These are phyloP conservation scores for Pseudogymnoascus sp. DNA, from an alignment of 2,329 filamentous ascomycete species.

Conservation along the genomic window DNA sequence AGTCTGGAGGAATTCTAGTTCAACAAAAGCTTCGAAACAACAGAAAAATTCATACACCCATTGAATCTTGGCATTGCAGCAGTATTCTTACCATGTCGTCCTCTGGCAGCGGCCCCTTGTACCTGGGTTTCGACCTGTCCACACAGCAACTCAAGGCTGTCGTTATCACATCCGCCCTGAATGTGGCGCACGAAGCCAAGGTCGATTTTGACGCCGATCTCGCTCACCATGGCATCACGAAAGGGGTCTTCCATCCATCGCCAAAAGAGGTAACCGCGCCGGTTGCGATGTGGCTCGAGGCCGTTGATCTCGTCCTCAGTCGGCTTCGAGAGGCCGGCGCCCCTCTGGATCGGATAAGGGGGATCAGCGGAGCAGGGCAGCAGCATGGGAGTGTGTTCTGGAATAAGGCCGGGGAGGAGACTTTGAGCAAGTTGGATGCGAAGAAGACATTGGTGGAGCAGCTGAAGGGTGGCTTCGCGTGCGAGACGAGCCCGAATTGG, in stretches of 20 bases:
- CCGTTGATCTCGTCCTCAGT: slow-evolving; percentile 74
- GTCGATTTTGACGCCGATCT: slow-evolving; percentile 92
- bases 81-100: slow-evolving; percentile 28
- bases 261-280: slow-evolving; percentile 90
- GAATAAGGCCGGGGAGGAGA: slow-evolving; percentile 58
- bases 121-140: slow-evolving; percentile 90
- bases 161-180: slow-evolving; percentile 74
- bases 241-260: slow-evolving; percentile 77
- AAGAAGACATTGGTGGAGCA: slow-evolving; percentile 61
- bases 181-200: slow-evolving; percentile 75
- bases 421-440: slow-evolving; percentile 54
- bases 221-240: slow-evolving; percentile 67
- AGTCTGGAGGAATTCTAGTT: background rate
- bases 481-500: slow-evolving; percentile 91
- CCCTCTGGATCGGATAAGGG: slow-evolving; percentile 66
- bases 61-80: background rate
- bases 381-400: slow-evolving; percentile 98
- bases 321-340: slow-evolving; percentile 62
- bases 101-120: slow-evolving; percentile 50
- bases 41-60: background rate
- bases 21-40: background rate
- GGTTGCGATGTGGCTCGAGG: slow-evolving; percentile 90
- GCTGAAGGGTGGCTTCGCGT: slow-evolving; percentile 63
- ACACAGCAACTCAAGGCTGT: slow-evolving; percentile 96
- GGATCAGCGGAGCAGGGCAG: slow-evolving; percentile 86